A percentile compares a stretch with the other conserved stretches of the same genome.
Conservation (phyloP, 257 asterid genomes). For the Ajuga chamaepitys region DNA sequence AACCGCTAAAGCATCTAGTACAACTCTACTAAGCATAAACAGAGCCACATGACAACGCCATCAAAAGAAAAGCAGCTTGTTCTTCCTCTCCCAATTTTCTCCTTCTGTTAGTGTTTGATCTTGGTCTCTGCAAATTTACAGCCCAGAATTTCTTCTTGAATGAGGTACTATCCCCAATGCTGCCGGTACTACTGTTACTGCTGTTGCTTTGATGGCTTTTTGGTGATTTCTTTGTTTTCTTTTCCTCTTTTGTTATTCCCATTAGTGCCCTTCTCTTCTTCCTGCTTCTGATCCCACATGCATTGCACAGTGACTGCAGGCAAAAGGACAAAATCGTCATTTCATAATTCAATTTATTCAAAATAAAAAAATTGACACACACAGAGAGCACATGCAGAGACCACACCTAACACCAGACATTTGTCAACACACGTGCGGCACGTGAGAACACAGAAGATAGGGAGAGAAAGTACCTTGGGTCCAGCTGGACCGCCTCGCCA, state of each 20-base stretch:
- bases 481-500: conserved; percentile 99
- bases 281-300: conserved; percentile 93
- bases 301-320: conserved; percentile 87
- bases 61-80: conserved; percentile 77
- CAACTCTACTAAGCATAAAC: conserved; percentile 62
- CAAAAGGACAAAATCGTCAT: conserved; percentile 11
- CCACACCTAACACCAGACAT: background rate
- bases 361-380: background rate
- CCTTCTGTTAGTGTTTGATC: conserved; percentile 59
- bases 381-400: conserved; percentile 10
- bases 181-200: conserved; percentile 37
- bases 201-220: conserved; percentile 24
- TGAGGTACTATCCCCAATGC: conserved; percentile 52
- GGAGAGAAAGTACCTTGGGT: conserved; percentile 55
- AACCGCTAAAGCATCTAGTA: conserved; percentile 17
- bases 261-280: conserved; percentile 81
- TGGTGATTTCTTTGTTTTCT: conserved; percentile 51
- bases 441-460: background rate
- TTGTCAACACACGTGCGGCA: background rate
- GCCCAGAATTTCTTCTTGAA: conserved; percentile 44
- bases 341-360: background rate
- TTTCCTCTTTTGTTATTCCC: conserved; percentile 65
- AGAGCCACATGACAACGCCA: conserved; percentile 85
- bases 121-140: conserved; percentile 63
- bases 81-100: conserved; percentile 81